Evolutionary conservation across 148 eudicot species (phyloP), one percentile per base, ranked within the genome.

Genomic region (Diospyros lotus): DNA sequence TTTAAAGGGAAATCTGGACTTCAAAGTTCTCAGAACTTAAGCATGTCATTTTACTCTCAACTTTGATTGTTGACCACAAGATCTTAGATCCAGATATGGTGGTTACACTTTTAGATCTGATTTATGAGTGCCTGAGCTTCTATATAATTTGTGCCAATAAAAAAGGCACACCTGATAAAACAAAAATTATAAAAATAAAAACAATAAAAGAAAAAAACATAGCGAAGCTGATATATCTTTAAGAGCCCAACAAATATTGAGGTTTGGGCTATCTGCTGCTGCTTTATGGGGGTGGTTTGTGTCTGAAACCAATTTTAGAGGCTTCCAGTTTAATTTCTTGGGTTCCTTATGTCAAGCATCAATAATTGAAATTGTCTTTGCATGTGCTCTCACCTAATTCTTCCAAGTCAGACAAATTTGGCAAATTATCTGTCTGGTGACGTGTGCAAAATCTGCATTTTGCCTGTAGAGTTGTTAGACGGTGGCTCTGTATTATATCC

Each of bases 1-100:
- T 69, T 69, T 39, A 69, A 69, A 46, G 46, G 46, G 39, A 68
- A 38, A 39, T 69, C 46, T 52, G 7, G 73, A 12, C 50, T 51
- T 56, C 15, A 45, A 45, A 10, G 7, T 42, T 41, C 14, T 8
- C 18, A 17, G 48, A 8, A 54, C 50, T 71, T 43, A 11, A 71
- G 46, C 28, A 54, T 71, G 39, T 9, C 51, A 56, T 71, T 58
- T 55, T 71, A 38, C 41, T 41, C n/a, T 41, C 52, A 12, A 42
- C 53, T 41, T 71, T n/a, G 38, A 71, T 71, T 55, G 62, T 54
- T 41, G 74, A 56, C 63, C 8, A n/a, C 4, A 56, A 56, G 74
- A 11, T 55, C 63, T 5, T 56, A 56, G 74, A 71, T 71, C 62
- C 18, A 56, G n/a, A 56, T 14, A 53, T 40, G 40, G 54, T 54